A percentile compares a stretch with the other conserved stretches of the same genome.
Conservation (phyloP, 768 basidiomycete species). For the Lyophyllum semitale region DNA sequence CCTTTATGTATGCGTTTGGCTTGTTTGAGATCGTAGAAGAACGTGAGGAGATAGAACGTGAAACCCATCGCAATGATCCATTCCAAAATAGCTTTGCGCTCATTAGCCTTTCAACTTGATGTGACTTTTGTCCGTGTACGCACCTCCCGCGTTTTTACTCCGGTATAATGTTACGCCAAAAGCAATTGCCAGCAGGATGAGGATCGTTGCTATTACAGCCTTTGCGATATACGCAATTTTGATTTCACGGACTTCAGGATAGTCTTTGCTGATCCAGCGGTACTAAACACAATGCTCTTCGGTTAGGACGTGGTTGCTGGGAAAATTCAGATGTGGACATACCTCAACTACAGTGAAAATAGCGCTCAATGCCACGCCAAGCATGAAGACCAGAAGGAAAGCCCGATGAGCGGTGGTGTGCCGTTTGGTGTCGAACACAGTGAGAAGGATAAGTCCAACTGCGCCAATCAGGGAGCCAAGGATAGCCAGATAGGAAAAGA, state of each 20-base stretch:
- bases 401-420: constrained; percentile 51
- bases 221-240: constrained; percentile 61
- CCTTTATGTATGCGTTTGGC: constrained; percentile 54
- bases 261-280: constrained; percentile 65
- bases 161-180: constrained; percentile 57
- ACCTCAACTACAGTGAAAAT: constrained; percentile 77
- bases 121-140: constrained; percentile 1
- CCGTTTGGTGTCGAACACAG: constrained; percentile 69
- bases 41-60: constrained; percentile 73
- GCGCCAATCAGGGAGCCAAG: constrained; percentile 64
- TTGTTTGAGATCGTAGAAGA: constrained; percentile 69
- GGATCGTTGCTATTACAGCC: constrained; percentile 54
- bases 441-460: constrained; percentile 64
- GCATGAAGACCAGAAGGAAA: constrained; percentile 73
- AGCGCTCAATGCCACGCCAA: constrained; percentile 71
- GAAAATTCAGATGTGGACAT: constrained; percentile 6
- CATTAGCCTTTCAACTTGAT: background rate
- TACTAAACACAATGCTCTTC: constrained; percentile 39
- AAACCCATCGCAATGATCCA: constrained; percentile 76
- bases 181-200: constrained; percentile 63
- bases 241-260: constrained; percentile 42
- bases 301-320: background rate
- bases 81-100: constrained; percentile 60
- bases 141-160: constrained; percentile 52
- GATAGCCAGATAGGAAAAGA: constrained; percentile 59